These are phyloP conservation scores for Russula sp. DNA, from an alignment of 768 basidiomycete species.

Conservation along the genomic window DNA sequence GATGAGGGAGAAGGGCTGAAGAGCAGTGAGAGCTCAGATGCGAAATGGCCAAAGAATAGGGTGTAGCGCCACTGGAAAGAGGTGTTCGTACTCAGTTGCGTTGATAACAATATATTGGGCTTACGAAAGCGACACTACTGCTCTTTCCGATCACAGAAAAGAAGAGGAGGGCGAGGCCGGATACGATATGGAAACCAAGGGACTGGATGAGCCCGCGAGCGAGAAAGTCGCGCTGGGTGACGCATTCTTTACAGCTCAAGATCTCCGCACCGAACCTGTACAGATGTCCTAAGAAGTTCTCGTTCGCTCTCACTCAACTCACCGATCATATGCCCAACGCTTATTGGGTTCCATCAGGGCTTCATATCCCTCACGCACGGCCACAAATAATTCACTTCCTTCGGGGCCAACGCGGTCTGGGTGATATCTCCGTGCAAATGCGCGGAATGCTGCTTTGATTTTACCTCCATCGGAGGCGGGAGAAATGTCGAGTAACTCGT, in stretches of 20 bases:
- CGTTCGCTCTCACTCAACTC: slow-evolving; percentile 20
- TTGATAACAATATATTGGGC: slow-evolving; percentile 24
- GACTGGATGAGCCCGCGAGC: slow-evolving; percentile 55
- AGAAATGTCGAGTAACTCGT: slow-evolving; percentile 59
- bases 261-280: slow-evolving; percentile 73
- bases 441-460: slow-evolving; percentile 65
- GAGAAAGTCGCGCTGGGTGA: slow-evolving; percentile 64
- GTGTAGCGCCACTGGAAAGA: slow-evolving; percentile 70
- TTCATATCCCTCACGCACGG: slow-evolving; percentile 67
- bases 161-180: slow-evolving; percentile 50
- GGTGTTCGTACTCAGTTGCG: background rate
- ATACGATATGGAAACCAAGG: slow-evolving; percentile 58
- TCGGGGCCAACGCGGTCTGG: slow-evolving; percentile 63
- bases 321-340: slow-evolving; percentile 85
- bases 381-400: slow-evolving; percentile 61
- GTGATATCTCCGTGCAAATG: slow-evolving; percentile 67
- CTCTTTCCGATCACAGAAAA: slow-evolving; percentile 54
- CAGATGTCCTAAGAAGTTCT: background rate
- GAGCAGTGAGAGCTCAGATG: slow-evolving; percentile 57
- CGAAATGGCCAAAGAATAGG: slow-evolving; percentile 54
- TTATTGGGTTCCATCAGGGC: slow-evolving; percentile 69
- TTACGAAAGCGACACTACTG: slow-evolving; percentile 57
- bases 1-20: slow-evolving; percentile 48
- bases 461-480: slow-evolving; percentile 57
- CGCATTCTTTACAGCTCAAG: slow-evolving; percentile 56